These are phyloP conservation scores for Phyllosticta citrichinensis DNA, from an alignment of 2,329 filamentous ascomycete species.

Conservation along the genomic window DNA sequence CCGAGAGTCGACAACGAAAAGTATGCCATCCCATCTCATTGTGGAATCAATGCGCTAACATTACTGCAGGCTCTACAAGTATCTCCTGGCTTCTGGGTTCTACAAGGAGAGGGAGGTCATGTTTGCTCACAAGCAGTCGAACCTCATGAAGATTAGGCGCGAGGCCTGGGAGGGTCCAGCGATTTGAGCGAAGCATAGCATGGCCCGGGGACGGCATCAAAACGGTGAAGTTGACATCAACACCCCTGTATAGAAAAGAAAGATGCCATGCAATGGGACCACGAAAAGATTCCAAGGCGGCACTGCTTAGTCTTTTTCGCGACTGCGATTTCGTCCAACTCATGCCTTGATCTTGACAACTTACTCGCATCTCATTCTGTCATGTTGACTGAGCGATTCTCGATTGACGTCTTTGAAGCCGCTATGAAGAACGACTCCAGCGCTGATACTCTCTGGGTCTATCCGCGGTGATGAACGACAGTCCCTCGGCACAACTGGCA, in stretches of 20 bases:
- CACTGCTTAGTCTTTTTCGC: background rate
- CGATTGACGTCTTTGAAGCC: no score
- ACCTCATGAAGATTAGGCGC: slow-evolving; percentile 68
- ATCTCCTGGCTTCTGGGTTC: slow-evolving; percentile 68
- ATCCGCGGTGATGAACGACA: no score
- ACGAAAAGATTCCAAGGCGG: background rate
- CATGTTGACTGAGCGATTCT: no score
- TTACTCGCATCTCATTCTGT: no score
- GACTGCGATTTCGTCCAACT: no score
- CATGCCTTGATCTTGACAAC: no score
- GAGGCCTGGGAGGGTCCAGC: slow-evolving; percentile 54
- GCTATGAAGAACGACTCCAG: no score
- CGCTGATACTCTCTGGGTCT: no score
- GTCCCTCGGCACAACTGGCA: no score
- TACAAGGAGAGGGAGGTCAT: slow-evolving; percentile 76
- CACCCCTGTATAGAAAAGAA: background rate
- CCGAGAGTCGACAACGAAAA: slow-evolving; percentile 84
- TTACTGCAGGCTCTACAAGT: slow-evolving; percentile 51
- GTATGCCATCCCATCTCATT: slow-evolving; percentile 42
- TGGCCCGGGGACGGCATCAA: background rate
- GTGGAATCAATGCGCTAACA: background rate
- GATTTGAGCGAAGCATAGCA: background rate
- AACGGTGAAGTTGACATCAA: background rate
- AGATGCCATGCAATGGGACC: background rate
- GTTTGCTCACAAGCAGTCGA: slow-evolving; percentile 88